Percentiles rank a stretch among this genome's conserved stretches.
Conservation (phyloP, 2,329 filamentous ascomycete genomes). For the Pseudocercospora crystallina region DNA sequence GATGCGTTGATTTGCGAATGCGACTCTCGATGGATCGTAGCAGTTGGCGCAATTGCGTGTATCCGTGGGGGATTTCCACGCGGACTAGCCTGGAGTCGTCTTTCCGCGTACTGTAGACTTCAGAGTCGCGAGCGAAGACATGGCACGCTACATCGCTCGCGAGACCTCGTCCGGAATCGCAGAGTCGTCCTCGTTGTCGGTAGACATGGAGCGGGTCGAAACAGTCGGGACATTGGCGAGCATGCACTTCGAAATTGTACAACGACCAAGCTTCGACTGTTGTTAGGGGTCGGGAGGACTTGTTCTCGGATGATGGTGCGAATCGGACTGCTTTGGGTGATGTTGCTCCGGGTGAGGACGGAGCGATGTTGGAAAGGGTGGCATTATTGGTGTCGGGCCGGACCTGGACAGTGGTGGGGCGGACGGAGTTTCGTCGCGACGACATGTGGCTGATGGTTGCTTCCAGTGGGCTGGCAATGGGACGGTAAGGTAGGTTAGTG, state of each 20-base stretch:
- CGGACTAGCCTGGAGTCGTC: slow-evolving; percentile 44
- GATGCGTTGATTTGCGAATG: slow-evolving; percentile 33
- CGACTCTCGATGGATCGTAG: slow-evolving; percentile 44
- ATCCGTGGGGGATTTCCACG: slow-evolving; percentile 46
- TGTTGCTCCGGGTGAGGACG: slow-evolving; percentile 28
- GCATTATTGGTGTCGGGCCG: slow-evolving; percentile 21
- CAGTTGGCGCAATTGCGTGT: slow-evolving; percentile 41
- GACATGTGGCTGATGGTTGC: slow-evolving; percentile 16
- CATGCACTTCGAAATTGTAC: slow-evolving; percentile 51
- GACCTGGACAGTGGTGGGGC: slow-evolving; percentile 30
- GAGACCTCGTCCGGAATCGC: slow-evolving; percentile 44
- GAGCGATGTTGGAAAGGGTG: slow-evolving; percentile 20
- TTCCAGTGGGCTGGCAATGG: background rate
- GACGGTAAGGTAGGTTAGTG: background rate
- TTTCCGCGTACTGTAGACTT: slow-evolving; percentile 30
- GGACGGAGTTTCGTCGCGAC: slow-evolving; percentile 19
- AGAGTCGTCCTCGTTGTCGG: slow-evolving; percentile 42
- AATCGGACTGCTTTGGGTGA: slow-evolving; percentile 34
- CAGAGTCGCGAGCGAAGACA: slow-evolving; percentile 42
- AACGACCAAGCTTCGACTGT: slow-evolving; percentile 46
- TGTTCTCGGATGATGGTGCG: slow-evolving; percentile 25
- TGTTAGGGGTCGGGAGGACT: slow-evolving; percentile 43
- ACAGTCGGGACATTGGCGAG: slow-evolving; percentile 46
- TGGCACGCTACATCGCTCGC: slow-evolving; percentile 46
- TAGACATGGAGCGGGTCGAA: slow-evolving; percentile 45